A percentile compares a stretch with the other conserved stretches of the same genome.
Conservation (phyloP, 2,329 filamentous ascomycete species). For the Aureobasidium zeae region DNA sequence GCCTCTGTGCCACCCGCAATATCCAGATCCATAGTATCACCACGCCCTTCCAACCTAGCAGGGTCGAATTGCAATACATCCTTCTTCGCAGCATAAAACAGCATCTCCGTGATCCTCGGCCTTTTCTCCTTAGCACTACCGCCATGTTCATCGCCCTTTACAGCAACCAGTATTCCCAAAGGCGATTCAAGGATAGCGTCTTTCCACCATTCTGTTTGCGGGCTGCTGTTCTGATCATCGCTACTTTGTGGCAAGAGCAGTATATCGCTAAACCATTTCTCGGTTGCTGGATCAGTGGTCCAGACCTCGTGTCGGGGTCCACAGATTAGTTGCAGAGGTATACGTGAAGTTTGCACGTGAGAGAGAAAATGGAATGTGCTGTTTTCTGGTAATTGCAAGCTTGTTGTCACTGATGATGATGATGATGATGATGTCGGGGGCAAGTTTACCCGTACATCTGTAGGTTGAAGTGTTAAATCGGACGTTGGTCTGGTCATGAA, state of each 20-base stretch:
- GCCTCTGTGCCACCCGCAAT: no score
- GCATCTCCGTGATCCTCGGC: constrained; percentile 33
- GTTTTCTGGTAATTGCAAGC: neutral
- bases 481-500: no score
- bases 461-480: no score
- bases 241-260: constrained; percentile 26
- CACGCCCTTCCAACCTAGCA: constrained; percentile 27
- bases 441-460: constrained; percentile 9
- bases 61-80: constrained; percentile 18
- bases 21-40: constrained; percentile 1
- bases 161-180: constrained; percentile 32
- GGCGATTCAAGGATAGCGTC: constrained; percentile 30
- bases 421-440: no score
- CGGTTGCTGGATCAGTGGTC: constrained; percentile 27
- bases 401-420: no score
- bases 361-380: constrained; percentile 28
- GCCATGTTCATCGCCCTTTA: constrained; percentile 16
- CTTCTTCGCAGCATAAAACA: constrained; percentile 36
- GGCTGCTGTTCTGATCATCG: constrained; percentile 15
- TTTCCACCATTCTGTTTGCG: constrained; percentile 31
- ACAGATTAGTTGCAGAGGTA: constrained; percentile 34
- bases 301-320: constrained; percentile 33
- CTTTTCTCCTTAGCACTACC: no score
- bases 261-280: constrained; percentile 33
- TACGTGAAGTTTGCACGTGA: constrained; percentile 31